Conservation (phyloP, 2,329 filamentous ascomycete genomes). For the Alternaria solani region DNA sequence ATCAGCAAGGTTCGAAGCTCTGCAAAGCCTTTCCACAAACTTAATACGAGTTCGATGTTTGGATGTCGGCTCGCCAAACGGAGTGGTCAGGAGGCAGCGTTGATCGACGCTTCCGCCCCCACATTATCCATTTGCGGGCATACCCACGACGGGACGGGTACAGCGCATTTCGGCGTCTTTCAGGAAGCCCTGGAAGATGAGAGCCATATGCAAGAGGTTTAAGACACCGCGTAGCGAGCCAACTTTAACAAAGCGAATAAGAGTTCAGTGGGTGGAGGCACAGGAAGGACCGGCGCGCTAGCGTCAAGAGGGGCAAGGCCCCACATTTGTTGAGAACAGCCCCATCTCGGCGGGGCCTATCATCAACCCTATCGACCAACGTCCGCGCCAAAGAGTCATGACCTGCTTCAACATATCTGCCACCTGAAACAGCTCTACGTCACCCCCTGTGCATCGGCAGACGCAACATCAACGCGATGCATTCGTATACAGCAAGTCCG, state of each 20-base stretch:
- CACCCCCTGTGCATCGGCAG: neutral
- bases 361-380: neutral
- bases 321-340: neutral
- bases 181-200: neutral
- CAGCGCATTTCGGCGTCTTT: neutral
- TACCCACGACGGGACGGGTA: neutral
- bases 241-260: neutral
- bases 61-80: neutral
- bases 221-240: neutral
- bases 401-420: neutral
- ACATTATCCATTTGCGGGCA: neutral
- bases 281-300: neutral
- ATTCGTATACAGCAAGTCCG: too few relatives aligned
- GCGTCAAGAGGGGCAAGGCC: neutral
- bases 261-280: neutral
- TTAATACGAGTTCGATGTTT: neutral
- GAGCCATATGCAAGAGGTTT: neutral
- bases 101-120: slow-evolving; percentile 1
- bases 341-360: neutral
- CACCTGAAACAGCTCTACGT: neutral
- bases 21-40: neutral
- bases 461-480: neutral
- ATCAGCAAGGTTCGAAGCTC: neutral
- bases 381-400: neutral
- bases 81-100: neutral